These are phyloP conservation scores for Fusarium transvaalense DNA, from an alignment of 2,329 filamentous ascomycete genomes.

Conservation along the genomic window DNA sequence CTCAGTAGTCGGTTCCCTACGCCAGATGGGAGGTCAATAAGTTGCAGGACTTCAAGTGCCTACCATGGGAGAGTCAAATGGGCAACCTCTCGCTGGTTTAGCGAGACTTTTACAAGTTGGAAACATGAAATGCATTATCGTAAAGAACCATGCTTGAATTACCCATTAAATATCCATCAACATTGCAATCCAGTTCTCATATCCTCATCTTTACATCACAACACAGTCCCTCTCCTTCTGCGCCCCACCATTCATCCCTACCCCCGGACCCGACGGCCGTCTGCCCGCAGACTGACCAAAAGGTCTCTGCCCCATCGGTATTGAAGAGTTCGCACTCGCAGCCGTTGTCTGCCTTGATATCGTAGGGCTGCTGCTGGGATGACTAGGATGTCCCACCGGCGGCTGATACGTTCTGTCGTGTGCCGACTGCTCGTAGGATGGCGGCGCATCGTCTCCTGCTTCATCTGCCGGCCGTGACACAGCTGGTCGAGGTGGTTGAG, in stretches of 20 bases:
- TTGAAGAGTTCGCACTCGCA: conserved; percentile 25
- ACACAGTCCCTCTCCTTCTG: conserved; percentile 37
- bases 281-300: conserved; percentile 39
- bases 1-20: too few relatives aligned
- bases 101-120: background rate
- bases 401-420: conserved; percentile 65
- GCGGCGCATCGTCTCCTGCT: conserved; percentile 64
- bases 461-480: conserved; percentile 56
- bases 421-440: conserved; percentile 69
- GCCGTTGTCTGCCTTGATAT: conserved; percentile 43
- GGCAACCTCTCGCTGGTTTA: too few relatives aligned
- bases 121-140: conserved; percentile 11
- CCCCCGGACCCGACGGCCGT: conserved; percentile 43
- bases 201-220: conserved; percentile 35
- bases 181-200: background rate
- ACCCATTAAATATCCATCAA: conserved; percentile 4
- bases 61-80: too few relatives aligned
- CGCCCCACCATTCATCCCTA: conserved; percentile 14
- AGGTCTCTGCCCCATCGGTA: conserved; percentile 36
- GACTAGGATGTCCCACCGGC: conserved; percentile 64
- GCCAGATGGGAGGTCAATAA: too few relatives aligned
- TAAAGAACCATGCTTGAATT: conserved; percentile 8
- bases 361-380: conserved; percentile 55
- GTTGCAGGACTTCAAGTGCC: too few relatives aligned
- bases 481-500: conserved; percentile 53